These are phyloP conservation scores for Penicillium sp. DNA, from an alignment of 2,329 filamentous ascomycete species.

Conservation along the genomic window DNA sequence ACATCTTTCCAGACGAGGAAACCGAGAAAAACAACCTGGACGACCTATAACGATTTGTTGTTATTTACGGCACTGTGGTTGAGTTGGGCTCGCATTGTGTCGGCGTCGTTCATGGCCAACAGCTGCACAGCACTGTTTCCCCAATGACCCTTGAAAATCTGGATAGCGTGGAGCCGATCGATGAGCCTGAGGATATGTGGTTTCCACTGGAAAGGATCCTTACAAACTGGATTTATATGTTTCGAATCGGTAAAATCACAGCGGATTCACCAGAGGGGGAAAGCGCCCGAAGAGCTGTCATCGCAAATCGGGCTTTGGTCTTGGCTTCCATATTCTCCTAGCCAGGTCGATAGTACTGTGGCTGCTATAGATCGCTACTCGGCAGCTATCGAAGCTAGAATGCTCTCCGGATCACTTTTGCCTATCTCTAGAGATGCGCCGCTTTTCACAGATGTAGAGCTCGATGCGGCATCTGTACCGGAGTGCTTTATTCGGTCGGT, in stretches of 20 bases:
- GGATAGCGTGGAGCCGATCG: conserved; percentile 10
- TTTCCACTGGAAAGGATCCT: conserved; percentile 16
- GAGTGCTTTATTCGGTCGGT: neutral
- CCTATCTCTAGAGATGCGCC: neutral
- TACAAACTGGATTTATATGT: conserved; percentile 14
- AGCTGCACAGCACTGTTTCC: neutral
- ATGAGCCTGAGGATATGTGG: conserved; percentile 14
- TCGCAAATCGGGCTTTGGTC: conserved; percentile 7
- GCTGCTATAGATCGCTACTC: conserved; percentile 10
- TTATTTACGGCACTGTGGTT: conserved; percentile 9
- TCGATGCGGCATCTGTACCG: neutral
- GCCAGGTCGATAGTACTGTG: conserved; percentile 11
- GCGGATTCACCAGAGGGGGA: neutral
- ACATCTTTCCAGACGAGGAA: conserved; percentile 1
- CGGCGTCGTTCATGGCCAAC: conserved; percentile 1
- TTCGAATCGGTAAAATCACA: conserved; percentile 8
- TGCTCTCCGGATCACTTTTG: conserved; percentile 1
- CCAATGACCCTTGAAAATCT: conserved; percentile 3
- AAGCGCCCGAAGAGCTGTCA: neutral
- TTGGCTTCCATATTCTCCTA: conserved; percentile 12
- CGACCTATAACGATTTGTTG: conserved; percentile 9
- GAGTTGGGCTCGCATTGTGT: conserved; percentile 11
- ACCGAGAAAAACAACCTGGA: conserved; percentile 1
- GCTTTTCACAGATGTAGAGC: conserved; percentile 3
- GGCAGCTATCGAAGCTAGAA: conserved; percentile 1